phyloP scores from a whole-genome alignment of 768 basidiomycete species.

The Boletus subcaerulescens region DNA sequence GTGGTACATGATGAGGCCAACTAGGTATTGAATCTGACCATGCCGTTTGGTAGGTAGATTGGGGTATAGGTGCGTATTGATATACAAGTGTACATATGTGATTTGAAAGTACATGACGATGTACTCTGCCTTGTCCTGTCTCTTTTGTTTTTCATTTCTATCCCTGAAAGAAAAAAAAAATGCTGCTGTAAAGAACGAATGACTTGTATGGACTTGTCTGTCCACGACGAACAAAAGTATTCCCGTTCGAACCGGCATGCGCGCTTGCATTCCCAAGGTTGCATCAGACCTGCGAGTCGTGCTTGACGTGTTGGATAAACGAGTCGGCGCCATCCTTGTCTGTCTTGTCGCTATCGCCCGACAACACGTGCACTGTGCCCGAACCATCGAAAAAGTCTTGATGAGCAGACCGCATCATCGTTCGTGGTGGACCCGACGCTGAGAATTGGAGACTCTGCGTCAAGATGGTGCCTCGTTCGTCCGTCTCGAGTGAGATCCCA shows the following conservation, averaged over 20 bases:
- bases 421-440: neutral
- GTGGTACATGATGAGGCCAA: conserved; percentile 22
- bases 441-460: conserved; percentile 14
- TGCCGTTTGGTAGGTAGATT: conserved; percentile 8
- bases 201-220: too few relatives aligned
- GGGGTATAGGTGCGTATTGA: too few relatives aligned
- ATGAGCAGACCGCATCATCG: neutral
- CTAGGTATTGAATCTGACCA: conserved; percentile 17
- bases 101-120: too few relatives aligned
- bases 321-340: conserved; percentile 5
- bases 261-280: neutral
- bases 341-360: neutral
- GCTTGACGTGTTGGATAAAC: conserved; percentile 14
- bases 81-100: too few relatives aligned
- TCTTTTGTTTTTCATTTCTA: too few relatives aligned
- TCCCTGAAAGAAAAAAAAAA: too few relatives aligned
- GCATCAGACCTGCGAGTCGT: neutral
- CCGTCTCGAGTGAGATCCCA: conserved; percentile 21
- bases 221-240: neutral
- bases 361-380: conserved; percentile 4
- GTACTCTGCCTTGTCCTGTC: too few relatives aligned
- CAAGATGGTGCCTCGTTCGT: neutral
- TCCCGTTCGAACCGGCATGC: neutral
- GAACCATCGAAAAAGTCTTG: conserved; percentile 6
- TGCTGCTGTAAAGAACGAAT: neutral